Evolutionary conservation across 176 grass and related monocot species (phyloP).

Genomic region (Oryza longistaminata): DNA sequence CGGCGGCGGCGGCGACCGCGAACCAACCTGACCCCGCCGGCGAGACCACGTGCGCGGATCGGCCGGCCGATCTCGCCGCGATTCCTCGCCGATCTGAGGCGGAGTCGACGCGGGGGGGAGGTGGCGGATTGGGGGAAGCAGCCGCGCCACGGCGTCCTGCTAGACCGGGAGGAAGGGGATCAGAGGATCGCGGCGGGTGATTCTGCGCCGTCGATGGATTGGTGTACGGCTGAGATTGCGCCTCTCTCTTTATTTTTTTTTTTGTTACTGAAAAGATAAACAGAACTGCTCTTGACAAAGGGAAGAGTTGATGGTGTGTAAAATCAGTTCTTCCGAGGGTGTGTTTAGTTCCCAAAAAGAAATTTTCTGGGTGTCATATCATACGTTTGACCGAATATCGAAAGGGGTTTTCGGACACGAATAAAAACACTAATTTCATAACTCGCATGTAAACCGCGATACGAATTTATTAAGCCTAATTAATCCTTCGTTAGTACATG

Average conservation of each 20-base stretch:
- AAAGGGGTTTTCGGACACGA: no score
- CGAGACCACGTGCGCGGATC: not conserved
- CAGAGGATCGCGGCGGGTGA: not conserved
- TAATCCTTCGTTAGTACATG: no score
- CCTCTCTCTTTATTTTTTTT: no score
- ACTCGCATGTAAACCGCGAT: no score
- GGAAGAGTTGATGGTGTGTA: no score
- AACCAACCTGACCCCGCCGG: not conserved
- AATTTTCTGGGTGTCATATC: no score
- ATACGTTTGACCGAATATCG: no score
- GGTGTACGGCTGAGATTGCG: constrained; percentile 3
- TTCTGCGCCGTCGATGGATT: not conserved
- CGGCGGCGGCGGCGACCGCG: not conserved
- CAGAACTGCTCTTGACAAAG: not conserved
- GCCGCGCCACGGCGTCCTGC: not conserved
- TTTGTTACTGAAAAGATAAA: no score
- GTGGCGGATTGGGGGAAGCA: not conserved
- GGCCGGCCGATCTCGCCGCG: not conserved
- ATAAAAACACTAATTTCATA: no score
- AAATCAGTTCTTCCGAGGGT: no score
- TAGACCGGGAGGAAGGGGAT: not conserved
- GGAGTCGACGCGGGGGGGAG: not conserved
- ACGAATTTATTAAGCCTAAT: no score
- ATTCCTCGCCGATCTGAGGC: constrained; percentile 33
- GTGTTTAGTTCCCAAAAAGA: no score